These are phyloP conservation scores for Ascomycota sp. DNA, from an alignment of 2,329 filamentous ascomycete genomes.

Conservation along the genomic window DNA sequence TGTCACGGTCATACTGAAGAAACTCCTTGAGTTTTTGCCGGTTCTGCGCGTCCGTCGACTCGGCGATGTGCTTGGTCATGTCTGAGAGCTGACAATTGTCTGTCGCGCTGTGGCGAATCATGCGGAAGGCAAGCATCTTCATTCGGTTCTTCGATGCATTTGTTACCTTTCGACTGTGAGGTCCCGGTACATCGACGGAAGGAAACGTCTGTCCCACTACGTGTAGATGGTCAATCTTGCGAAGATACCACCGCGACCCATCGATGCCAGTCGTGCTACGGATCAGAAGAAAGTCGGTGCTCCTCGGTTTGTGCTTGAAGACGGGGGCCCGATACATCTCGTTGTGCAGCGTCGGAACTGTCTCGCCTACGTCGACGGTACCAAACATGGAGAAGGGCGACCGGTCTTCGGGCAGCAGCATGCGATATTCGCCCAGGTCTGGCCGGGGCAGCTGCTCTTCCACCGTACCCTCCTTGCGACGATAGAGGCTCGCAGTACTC, in stretches of 20 bases:
- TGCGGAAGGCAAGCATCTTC: constrained; percentile 85
- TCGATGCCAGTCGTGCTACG: constrained; percentile 59
- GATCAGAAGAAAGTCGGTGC: constrained; percentile 71
- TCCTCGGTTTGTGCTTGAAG: constrained; percentile 63
- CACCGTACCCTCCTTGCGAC: constrained; percentile 54
- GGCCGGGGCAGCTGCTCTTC: constrained; percentile 57
- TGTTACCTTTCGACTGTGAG: constrained; percentile 84
- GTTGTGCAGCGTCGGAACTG: constrained; percentile 79
- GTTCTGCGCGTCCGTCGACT: constrained; percentile 87
- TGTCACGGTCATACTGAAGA: constrained; percentile 69
- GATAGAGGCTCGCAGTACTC: constrained; percentile 94
- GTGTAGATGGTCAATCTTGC: constrained; percentile 78
- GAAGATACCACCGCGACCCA: constrained; percentile 65
- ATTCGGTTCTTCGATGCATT: constrained; percentile 93
- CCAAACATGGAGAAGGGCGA: constrained; percentile 94
- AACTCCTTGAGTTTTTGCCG: constrained; percentile 95
- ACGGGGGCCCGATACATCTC: constrained; percentile 89
- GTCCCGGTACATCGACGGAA: constrained; percentile 76
- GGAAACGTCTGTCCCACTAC: constrained; percentile 88
- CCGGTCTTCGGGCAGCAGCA: constrained; percentile 80
- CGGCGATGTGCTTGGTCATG: constrained; percentile 79
- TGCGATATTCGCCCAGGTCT: constrained; percentile 73
- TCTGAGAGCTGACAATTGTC: constrained; percentile 55
- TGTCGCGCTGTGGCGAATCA: constrained; percentile 57
- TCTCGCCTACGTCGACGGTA: constrained; percentile 76